phyloP scores from a whole-genome alignment of 2,329 filamentous ascomycete genomes.

The Aspergillus carbonarius region DNA sequence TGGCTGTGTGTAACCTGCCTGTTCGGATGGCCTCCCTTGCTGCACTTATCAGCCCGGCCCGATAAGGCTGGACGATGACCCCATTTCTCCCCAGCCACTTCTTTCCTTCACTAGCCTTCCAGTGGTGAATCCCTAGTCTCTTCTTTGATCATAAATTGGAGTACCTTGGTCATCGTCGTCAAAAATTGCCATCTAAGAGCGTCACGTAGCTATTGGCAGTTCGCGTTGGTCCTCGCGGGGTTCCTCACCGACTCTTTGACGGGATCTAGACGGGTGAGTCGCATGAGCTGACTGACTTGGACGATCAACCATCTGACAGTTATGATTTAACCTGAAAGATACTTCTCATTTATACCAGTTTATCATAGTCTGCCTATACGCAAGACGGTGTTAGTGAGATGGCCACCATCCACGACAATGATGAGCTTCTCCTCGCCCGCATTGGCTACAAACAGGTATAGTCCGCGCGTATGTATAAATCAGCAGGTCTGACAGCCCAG shows the following conservation, averaged over 20 bases:
- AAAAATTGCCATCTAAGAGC: too few relatives aligned
- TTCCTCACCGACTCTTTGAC: slow-evolving; percentile 16
- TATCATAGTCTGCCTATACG: not conserved
- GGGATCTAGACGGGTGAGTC: not conserved
- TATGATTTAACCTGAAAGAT: not conserved
- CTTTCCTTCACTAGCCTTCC: not conserved
- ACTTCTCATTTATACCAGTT: too few relatives aligned
- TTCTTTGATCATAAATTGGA: not conserved
- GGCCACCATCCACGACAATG: slow-evolving; percentile 54
- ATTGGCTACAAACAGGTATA: slow-evolving; percentile 64
- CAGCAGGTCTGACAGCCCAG: slow-evolving; percentile 33
- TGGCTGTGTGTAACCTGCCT: not conserved
- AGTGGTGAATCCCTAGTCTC: not conserved
- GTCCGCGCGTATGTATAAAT: not conserved
- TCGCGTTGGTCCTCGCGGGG: slow-evolving; percentile 2
- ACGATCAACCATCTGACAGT: not conserved
- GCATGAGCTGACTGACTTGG: not conserved
- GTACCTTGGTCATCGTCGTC: too few relatives aligned
- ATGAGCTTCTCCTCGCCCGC: slow-evolving; percentile 59
- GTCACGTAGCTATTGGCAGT: not conserved
- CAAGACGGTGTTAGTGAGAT: slow-evolving; percentile 21
- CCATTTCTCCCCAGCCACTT: slow-evolving; percentile 3
- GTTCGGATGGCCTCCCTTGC: not conserved
- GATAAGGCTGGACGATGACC: not conserved
- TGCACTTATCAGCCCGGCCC: slow-evolving; percentile 7